Percentiles rank a stretch among this genome's conserved stretches.
Evolutionary conservation across 1,139 yeast genomes (phyloP).

Genomic region (Suhomyces coccinellae): DNA sequence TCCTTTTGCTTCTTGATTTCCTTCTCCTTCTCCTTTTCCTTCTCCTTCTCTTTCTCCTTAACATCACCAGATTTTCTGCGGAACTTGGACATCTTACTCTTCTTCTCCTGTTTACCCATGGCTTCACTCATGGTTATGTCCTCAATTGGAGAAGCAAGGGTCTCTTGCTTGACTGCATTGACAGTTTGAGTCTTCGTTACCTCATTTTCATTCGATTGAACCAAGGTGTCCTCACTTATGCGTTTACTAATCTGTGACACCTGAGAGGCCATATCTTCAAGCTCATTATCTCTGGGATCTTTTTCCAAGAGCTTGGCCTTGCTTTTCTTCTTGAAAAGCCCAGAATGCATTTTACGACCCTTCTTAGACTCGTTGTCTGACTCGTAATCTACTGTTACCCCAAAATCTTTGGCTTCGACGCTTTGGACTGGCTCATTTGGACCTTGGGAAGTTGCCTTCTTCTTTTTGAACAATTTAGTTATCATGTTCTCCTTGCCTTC

Average conservation of each 20-base stretch:
- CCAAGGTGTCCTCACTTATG: not conserved
- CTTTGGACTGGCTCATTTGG: slow-evolving; percentile 6
- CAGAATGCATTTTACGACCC: slow-evolving; percentile 18
- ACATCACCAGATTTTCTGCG: slow-evolving; percentile 5
- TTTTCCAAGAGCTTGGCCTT: slow-evolving; percentile 15
- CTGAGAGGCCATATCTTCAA: slow-evolving; percentile 3
- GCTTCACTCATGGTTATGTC: slow-evolving; percentile 10
- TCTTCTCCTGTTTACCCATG: slow-evolving; percentile 12
- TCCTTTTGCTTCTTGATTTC: slow-evolving; percentile 13
- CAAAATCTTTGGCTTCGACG: slow-evolving; percentile 19
- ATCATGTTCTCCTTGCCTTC: slow-evolving; percentile 44
- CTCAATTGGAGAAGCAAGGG: slow-evolving; percentile 11
- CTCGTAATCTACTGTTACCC: slow-evolving; percentile 33
- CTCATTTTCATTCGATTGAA: slow-evolving; percentile 1
- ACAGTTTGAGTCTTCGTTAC: slow-evolving; percentile 1
- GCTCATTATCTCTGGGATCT: slow-evolving; percentile 8
- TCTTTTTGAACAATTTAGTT: slow-evolving; percentile 46
- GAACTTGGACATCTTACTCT: slow-evolving; percentile 10
- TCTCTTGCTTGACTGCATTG: slow-evolving; percentile 2
- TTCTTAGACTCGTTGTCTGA: slow-evolving; percentile 26
- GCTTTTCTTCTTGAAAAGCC: slow-evolving; percentile 30
- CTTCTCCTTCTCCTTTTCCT: slow-evolving; percentile 2
- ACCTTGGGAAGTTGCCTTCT: slow-evolving; percentile 21
- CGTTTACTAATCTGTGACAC: not conserved
- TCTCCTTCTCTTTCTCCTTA: slow-evolving; percentile 2